phyloP scores from a whole-genome alignment of 192 early-diverging fungal genomes.

The Gorgonomyces haynaldii region DNA sequence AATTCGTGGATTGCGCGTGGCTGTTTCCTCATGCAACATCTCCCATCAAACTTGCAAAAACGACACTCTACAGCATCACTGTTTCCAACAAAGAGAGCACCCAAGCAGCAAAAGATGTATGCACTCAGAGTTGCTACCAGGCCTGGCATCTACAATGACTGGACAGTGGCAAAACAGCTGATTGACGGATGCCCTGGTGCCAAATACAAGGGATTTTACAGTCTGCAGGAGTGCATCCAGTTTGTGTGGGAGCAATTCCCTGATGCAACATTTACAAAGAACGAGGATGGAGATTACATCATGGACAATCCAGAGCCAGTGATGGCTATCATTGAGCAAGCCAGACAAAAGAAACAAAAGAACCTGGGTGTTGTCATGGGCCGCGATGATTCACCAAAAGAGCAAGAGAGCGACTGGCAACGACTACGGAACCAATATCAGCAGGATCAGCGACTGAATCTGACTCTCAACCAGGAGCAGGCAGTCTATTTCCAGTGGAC shows the following conservation, averaged over 20 bases:
- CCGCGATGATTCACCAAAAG: slow-evolving; percentile 4
- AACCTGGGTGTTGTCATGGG: slow-evolving; percentile 2
- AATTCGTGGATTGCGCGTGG: too few relatives aligned
- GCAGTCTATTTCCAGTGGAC: not conserved
- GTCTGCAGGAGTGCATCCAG: slow-evolving; percentile 1
- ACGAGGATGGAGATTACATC: slow-evolving; percentile 8
- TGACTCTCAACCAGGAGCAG: slow-evolving; percentile 3
- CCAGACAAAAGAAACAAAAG: slow-evolving; percentile 7
- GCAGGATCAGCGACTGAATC: not conserved
- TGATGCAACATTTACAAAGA: slow-evolving; percentile 6
- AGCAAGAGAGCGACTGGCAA: too few relatives aligned
- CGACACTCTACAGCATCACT: too few relatives aligned
- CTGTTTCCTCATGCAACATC: too few relatives aligned
- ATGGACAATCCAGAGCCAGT: slow-evolving; percentile 9
- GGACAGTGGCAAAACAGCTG: slow-evolving; percentile 6
- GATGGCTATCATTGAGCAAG: slow-evolving; percentile 4
- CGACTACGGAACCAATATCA: too few relatives aligned
- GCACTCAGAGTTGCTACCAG: slow-evolving; percentile 5
- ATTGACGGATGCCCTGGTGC: slow-evolving; percentile 12
- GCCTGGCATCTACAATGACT: slow-evolving; percentile 4
- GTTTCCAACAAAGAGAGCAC: too few relatives aligned
- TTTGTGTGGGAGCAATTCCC: slow-evolving; percentile 8
- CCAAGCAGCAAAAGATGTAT: slow-evolving; percentile 4
- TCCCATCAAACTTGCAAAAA: too few relatives aligned
- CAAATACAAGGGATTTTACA: slow-evolving; percentile 9